These are phyloP conservation scores for Hibiscus trionum DNA, from an alignment of 345 rosid genomes.

Conservation along the genomic window DNA sequence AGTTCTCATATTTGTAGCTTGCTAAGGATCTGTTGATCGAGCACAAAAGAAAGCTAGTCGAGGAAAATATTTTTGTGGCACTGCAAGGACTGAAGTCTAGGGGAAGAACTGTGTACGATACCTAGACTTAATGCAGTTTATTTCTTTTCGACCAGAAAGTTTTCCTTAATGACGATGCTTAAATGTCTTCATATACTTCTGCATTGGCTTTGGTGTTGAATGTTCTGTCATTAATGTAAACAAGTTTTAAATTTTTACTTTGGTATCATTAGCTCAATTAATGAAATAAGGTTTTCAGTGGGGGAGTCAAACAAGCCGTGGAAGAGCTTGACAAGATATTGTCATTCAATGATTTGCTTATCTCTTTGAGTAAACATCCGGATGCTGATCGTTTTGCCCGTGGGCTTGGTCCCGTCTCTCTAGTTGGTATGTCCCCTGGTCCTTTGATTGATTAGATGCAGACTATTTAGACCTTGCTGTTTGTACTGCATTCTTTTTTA, in stretches of 20 bases:
- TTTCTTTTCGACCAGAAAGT: not conserved
- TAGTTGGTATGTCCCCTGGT: conserved; percentile 46
- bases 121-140: not conserved
- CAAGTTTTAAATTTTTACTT: not conserved
- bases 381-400: conserved; percentile 65
- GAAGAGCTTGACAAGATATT: conserved; percentile 71
- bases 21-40: conserved; percentile 80
- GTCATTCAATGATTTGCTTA: conserved; percentile 64
- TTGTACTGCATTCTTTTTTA: not conserved
- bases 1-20: conserved; percentile 44
- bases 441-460: conserved; percentile 8
- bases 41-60: conserved; percentile 52
- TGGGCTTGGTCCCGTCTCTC: conserved; percentile 78
- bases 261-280: conserved; percentile 13
- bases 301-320: conserved; percentile 49
- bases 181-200: not conserved
- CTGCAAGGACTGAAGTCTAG: conserved; percentile 64
- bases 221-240: not conserved
- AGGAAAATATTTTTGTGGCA: conserved; percentile 64
- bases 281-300: conserved; percentile 38
- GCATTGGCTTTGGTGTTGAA: not conserved
- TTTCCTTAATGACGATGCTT: not conserved
- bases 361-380: conserved; percentile 54
- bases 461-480: not conserved
- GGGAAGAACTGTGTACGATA: conserved; percentile 59